These are phyloP conservation scores for Aureobasidium melanogenum DNA, from an alignment of 2,329 filamentous ascomycete genomes.

Conservation along the genomic window DNA sequence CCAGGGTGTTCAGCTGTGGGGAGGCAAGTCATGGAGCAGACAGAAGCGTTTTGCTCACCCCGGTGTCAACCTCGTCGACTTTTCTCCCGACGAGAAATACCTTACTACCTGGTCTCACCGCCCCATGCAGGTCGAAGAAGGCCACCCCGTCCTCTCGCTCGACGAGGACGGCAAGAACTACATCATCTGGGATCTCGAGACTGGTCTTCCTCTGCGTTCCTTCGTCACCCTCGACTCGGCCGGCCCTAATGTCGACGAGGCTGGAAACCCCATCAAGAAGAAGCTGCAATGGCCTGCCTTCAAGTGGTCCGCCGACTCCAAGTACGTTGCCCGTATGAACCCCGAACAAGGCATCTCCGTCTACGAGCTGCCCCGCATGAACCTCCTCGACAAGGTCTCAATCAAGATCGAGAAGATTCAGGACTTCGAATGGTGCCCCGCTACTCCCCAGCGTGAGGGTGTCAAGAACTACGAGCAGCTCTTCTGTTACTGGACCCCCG, in stretches of 20 bases:
- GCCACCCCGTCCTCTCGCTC: constrained; percentile 61
- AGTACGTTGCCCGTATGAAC: constrained; percentile 88
- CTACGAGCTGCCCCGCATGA: constrained; percentile 85
- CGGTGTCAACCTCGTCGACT: constrained; percentile 90
- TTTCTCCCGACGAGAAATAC: constrained; percentile 88
- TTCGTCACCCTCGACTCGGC: constrained; percentile 84
- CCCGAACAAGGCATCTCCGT: constrained; percentile 83
- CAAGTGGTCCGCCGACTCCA: constrained; percentile 98
- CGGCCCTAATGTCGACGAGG: constrained; percentile 49
- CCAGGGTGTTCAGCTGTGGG: constrained; percentile 96
- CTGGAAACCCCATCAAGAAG: constrained; percentile 64
- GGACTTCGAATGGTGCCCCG: constrained; percentile 97
- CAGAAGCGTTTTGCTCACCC: constrained; percentile 92
- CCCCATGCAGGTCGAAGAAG: constrained; percentile 85
- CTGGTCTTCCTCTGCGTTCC: constrained; percentile 79
- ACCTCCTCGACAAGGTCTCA: constrained; percentile 77
- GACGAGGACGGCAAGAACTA: constrained; percentile 99
- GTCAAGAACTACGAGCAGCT: constrained; percentile 91
- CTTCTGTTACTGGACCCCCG: constrained; percentile 97
- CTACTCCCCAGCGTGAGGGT: constrained; percentile 70
- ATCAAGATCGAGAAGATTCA: constrained; percentile 95
- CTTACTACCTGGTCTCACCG: constrained; percentile 94
- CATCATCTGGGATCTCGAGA: constrained; percentile 94
- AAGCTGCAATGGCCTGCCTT: constrained; percentile 98
- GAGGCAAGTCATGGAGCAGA: constrained; percentile 77